Base-by-base conservation (phyloP, 2,329 filamentous ascomycete genomes). In the Claviceps maximensis region DNA sequence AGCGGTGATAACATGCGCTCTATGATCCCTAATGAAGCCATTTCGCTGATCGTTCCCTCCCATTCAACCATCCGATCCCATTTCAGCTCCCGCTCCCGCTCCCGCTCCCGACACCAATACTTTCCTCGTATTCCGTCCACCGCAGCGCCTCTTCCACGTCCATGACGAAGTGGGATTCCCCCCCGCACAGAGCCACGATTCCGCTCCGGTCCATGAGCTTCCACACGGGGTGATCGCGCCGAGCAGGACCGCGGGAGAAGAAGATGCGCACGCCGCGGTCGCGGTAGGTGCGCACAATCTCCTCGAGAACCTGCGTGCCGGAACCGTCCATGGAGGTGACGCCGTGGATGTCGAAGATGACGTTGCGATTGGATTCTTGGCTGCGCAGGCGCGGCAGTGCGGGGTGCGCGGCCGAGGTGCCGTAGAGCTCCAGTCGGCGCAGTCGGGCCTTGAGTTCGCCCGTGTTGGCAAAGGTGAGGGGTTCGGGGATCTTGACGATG, bases 271-370 rank as follows among this genome's bases (percentile, higher is more conserved):
- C 89, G 1, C 85, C 86, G 4, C 84, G 75, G 36, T 86, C 78
- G n/a, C 83, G 74, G 65, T 97, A 97, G 31, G 74, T 78, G 48
- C 82, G 74, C 17, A 98, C 88, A 59, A 97, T 97, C 69, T 97
- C 93, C 47, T 81, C 79, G 2, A 98, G 74, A 0, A 97, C 91
- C 69, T 97, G 93, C 0, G 88, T 86, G 1, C 91, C 93, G 0
- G 89, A 95, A 6, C 89, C 93, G 65, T 98, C 93, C 61, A 98
- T 83, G 29, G 86, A 86, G 0, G 90, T 95, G 3, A 98, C 93
- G n/a, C 93, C 93, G 60, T 97, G 91, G 8, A 97, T 89, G 65
- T 98, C 93, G 62, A 98, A 97, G 57, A 98, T 89, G 67, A 98
- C 77, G 63, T 95, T 96, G 60, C 83, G 80, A 65, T 96, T 96